phyloP scores from a whole-genome alignment of 345 rosid species.

The Heritiera fomes region DNA sequence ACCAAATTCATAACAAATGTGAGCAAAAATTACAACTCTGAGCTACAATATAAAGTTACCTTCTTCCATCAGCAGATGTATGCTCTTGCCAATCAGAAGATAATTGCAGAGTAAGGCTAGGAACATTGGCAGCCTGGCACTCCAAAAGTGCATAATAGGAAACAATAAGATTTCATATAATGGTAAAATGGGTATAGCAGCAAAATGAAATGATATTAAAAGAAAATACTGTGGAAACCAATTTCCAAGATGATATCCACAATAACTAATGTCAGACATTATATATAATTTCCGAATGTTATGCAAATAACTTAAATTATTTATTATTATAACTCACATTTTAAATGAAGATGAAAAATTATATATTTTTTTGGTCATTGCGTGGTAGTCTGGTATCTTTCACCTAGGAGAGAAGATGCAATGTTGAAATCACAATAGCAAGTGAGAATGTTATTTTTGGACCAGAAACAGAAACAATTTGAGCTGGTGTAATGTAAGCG shows the following conservation, averaged over 20 bases:
- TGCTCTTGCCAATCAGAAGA: slow-evolving; percentile 96
- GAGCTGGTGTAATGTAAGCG: background rate
- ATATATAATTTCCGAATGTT: background rate
- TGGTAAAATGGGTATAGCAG: background rate
- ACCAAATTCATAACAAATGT: background rate
- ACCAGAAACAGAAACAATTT: background rate
- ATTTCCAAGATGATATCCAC: slow-evolving; percentile 5
- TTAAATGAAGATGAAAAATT: background rate
- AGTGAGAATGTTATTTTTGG: background rate
- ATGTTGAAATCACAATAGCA: background rate
- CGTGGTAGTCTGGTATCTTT: background rate
- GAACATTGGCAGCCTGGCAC: slow-evolving; percentile 41
- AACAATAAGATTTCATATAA: background rate
- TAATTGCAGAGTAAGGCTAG: slow-evolving; percentile 50
- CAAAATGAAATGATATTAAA: slow-evolving; percentile 2
- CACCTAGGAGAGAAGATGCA: slow-evolving; percentile 8
- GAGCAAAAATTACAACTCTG: background rate
- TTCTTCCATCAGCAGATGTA: slow-evolving; percentile 81
- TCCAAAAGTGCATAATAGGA: slow-evolving; percentile 10
- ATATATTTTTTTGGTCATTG: background rate
- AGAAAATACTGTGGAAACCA: slow-evolving; percentile 10
- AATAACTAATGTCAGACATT: background rate
- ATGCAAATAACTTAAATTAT: background rate
- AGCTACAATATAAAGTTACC: slow-evolving; percentile 46
- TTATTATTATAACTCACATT: slow-evolving; percentile 1